Evolutionary conservation across 2,329 filamentous ascomycete species (phyloP), one percentile per base, ranked within the genome.

Genomic region (Didymella exigua): DNA sequence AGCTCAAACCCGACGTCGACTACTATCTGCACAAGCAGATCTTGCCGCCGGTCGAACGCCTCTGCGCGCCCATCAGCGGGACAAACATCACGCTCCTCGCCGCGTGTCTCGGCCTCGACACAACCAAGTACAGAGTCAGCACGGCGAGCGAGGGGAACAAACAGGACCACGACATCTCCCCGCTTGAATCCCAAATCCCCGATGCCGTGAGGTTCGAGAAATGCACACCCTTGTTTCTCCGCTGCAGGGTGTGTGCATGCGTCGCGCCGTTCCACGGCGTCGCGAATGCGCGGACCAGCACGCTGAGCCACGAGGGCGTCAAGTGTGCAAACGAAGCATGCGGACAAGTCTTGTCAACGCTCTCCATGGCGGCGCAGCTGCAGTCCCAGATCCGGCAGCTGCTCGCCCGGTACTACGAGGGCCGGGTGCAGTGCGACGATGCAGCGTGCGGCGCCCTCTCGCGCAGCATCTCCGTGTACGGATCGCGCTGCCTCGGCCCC

Each of bases 11-110:
- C 53, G 95, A 99, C 70, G 85, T 97, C n/a, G 95, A 99, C 72
- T 98, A 93, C 85, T 99, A 99, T 75, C 86, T 99, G 33, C 89
- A 91, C 79, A 99, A 99, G 80, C 95, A 99, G 76, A 97, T 99
- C 55, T 91, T 99, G 77, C 95, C 95, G 10, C 95, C 95, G 0
- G 95, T 99, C 23, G 95, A 99, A 78, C 91, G 95, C 82, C 87
- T 99, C 19, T 99, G 95, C 73, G 95, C 93, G 58, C 96, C 96
- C 56, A 97, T 99, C 68, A 86, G 86, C 13, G 95, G 95, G 55
- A 99, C 95, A 1, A 96, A 96, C 60, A 89, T 93, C 7, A 86
- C 91, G 1, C 88, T 93, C 61, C 84, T 99, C 9, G 95, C 95
- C 2, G 93, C 97, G 72, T 96, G 95, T 73, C 85, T 99, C 13